Percentiles rank a stretch among this genome's conserved stretches.
Conservation (phyloP, 306 rosid genomes). For the Lathyrus aphaca region DNA sequence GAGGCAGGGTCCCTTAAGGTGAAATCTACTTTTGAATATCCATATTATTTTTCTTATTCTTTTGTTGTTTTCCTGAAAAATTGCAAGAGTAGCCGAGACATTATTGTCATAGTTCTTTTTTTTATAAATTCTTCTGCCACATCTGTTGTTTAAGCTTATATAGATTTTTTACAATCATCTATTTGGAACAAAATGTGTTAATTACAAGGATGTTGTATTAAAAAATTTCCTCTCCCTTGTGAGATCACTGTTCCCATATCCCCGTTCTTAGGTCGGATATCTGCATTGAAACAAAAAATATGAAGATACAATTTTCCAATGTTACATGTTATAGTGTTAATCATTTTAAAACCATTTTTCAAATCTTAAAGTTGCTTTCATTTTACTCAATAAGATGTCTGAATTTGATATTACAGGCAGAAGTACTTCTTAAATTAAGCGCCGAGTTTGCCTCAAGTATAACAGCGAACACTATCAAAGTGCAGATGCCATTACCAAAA, state of each 20-base stretch:
- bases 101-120: conserved; percentile 3
- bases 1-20: conserved; percentile 77
- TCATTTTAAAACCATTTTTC: not conserved
- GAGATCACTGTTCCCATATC: conserved; percentile 6
- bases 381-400: conserved; percentile 13
- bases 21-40: conserved; percentile 26
- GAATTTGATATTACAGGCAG: conserved; percentile 59
- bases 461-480: conserved; percentile 72
- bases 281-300: conserved; percentile 1
- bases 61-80: conserved; percentile 11
- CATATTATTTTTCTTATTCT: conserved; percentile 7
- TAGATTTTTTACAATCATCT: conserved; percentile 8
- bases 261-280: conserved; percentile 24
- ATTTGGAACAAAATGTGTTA: conserved; percentile 21
- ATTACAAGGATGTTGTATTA: not conserved
- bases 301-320: conserved; percentile 24
- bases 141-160: conserved; percentile 6
- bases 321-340: conserved; percentile 12
- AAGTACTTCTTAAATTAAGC: conserved; percentile 66
- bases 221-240: not conserved
- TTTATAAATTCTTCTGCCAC: conserved; percentile 21
- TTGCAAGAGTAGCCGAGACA: conserved; percentile 22
- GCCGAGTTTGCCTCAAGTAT: conserved; percentile 78
- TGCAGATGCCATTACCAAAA: conserved; percentile 81
- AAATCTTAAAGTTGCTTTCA: conserved; percentile 32